A percentile compares a stretch with the other conserved stretches of the same genome.
phyloP scores from a whole-genome alignment of 208 protist species.

The Acanthamoeba sp. region DNA sequence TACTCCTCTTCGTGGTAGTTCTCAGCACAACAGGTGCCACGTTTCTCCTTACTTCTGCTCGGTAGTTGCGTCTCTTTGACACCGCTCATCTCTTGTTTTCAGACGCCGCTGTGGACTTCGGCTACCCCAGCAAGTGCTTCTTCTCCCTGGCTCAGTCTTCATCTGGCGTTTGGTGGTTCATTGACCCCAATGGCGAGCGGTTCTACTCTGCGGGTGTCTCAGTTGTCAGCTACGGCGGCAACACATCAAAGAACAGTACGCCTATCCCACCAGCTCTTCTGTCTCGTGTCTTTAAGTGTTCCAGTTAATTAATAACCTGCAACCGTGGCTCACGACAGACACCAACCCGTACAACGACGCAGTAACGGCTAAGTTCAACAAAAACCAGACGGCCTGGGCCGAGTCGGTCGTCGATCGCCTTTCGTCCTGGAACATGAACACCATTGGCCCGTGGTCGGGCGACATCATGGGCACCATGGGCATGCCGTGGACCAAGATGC shows the following conservation, averaged over 20 bases:
- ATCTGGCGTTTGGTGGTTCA: not conserved
- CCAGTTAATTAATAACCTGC: too few relatives aligned
- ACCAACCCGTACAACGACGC: conserved; percentile 22
- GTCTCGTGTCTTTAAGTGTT: too few relatives aligned
- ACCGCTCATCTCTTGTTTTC: too few relatives aligned
- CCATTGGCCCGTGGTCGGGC: not conserved
- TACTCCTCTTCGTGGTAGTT: too few relatives aligned
- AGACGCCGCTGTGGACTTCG: too few relatives aligned
- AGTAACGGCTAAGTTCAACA: not conserved
- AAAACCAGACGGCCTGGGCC: conserved; percentile 10
- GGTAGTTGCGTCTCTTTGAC: too few relatives aligned
- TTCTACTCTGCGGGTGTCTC: not conserved
- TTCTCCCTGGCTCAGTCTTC: not conserved
- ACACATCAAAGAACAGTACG: not conserved
- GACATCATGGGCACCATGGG: not conserved
- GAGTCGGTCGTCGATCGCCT: not conserved
- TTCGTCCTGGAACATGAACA: not conserved
- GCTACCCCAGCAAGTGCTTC: conserved; percentile 26
- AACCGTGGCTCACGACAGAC: not conserved
- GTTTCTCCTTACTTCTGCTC: too few relatives aligned
- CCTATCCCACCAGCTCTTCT: not conserved
- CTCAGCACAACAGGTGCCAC: too few relatives aligned
- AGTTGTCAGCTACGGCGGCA: not conserved
- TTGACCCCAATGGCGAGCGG: not conserved
- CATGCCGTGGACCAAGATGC: not conserved